Evolutionary conservation across 225 moss, liverwort and hornwort genomes (phyloP).

Genomic region (Anthoceros angustus): DNA sequence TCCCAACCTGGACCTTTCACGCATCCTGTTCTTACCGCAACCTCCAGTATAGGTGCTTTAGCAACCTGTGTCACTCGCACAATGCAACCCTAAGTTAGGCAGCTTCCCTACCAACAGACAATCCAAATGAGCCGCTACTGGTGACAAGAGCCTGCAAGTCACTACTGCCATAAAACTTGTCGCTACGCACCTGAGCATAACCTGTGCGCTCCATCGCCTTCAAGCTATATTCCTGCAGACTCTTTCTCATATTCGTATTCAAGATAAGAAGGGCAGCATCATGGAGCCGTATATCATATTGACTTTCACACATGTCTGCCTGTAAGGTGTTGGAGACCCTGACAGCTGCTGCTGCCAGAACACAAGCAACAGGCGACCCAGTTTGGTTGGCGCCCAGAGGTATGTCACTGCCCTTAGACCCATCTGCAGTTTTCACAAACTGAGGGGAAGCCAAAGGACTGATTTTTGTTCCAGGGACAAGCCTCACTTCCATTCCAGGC

Average conservation of each 20-base stretch:
- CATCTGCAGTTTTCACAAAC: no score
- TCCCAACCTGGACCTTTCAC: constrained; percentile 63
- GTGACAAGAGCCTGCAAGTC: neutral
- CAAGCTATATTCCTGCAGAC: constrained; percentile 62
- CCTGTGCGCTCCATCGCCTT: constrained; percentile 68
- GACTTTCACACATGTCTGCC: constrained; percentile 33
- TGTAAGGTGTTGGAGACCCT: constrained; percentile 64
- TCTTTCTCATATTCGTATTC: constrained; percentile 61
- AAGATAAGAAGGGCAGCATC: constrained; percentile 82
- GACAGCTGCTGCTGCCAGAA: constrained; percentile 86
- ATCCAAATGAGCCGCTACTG: neutral
- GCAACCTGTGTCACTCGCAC: constrained; percentile 37
- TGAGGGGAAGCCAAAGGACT: neutral
- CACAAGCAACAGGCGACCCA: constrained; percentile 75
- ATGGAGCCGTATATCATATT: constrained; percentile 73
- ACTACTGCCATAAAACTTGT: neutral
- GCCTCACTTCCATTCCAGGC: constrained; percentile 71
- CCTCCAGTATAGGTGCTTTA: constrained; percentile 81
- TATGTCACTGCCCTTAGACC: no score
- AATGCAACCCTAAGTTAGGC: no score
- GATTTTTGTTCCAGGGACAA: constrained; percentile 32
- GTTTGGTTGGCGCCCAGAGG: constrained; percentile 13
- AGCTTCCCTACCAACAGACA: neutral
- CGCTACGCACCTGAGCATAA: constrained; percentile 55
- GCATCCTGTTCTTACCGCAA: constrained; percentile 45